Evolutionary conservation across 768 basidiomycete species (phyloP).

Genomic region (Boletus coccyginus): DNA sequence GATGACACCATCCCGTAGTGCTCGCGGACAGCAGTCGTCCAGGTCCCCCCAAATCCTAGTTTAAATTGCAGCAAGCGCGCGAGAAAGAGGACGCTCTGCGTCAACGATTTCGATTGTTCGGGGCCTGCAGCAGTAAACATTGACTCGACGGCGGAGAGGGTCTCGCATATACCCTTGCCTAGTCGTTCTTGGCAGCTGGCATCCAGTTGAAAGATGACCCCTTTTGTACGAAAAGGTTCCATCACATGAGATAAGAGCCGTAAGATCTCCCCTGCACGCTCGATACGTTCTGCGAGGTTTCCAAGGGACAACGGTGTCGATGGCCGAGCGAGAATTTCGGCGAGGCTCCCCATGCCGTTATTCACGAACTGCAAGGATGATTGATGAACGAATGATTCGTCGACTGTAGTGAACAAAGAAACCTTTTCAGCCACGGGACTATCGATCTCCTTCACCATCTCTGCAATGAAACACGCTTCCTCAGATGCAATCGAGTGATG

Average conservation of each 20-base stretch:
- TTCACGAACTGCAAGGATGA: slow-evolving; percentile 58
- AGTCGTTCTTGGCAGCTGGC: slow-evolving; percentile 54
- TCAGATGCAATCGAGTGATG: slow-evolving; percentile 72
- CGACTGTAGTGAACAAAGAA: neutral
- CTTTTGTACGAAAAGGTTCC: slow-evolving; percentile 54
- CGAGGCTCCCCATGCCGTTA: slow-evolving; percentile 66
- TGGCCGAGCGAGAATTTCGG: slow-evolving; percentile 46
- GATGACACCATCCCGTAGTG: slow-evolving; percentile 41
- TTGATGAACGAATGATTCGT: neutral
- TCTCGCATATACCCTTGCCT: slow-evolving; percentile 45
- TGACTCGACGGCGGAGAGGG: slow-evolving; percentile 42
- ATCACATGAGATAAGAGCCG: slow-evolving; percentile 68
- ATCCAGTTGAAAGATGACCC: slow-evolving; percentile 49
- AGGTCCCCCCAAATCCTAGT: slow-evolving; percentile 58
- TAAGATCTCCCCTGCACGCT: slow-evolving; percentile 62
- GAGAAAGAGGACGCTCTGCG: slow-evolving; percentile 52
- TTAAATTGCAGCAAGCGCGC: slow-evolving; percentile 71
- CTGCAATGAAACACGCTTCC: slow-evolving; percentile 81
- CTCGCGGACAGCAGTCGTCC: slow-evolving; percentile 52
- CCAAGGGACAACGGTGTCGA: slow-evolving; percentile 24
- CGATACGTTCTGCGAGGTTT: slow-evolving; percentile 40
- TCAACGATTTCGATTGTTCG: slow-evolving; percentile 26
- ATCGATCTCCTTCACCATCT: slow-evolving; percentile 72
- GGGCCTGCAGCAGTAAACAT: slow-evolving; percentile 28
- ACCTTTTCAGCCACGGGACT: slow-evolving; percentile 68